These are phyloP conservation scores for Clitoria ternatea DNA, from an alignment of 306 rosid genomes.

Conservation along the genomic window DNA sequence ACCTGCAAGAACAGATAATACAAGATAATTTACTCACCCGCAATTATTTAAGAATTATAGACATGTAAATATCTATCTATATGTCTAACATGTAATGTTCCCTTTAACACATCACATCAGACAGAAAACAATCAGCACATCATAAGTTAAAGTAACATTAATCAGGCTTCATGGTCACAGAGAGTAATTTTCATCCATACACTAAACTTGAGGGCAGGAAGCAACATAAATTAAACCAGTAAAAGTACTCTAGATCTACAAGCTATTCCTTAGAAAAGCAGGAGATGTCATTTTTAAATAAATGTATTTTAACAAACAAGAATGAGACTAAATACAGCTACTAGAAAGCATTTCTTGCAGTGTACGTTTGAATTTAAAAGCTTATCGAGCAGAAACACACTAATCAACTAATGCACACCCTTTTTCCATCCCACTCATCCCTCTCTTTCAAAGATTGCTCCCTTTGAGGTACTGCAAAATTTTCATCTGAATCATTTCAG, in stretches of 20 bases:
- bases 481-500: neutral
- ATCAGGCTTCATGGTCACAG: neutral
- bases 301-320: neutral
- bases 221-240: neutral
- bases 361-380: neutral
- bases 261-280: neutral
- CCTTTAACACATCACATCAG: neutral
- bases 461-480: neutral
- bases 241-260: neutral
- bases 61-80: neutral
- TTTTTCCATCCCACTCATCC: neutral
- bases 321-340: neutral
- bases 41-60: neutral
- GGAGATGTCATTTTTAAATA: neutral
- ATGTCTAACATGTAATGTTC: constrained; percentile 13
- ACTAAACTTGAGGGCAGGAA: neutral
- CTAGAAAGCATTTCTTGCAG: neutral
- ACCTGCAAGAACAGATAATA: constrained; percentile 6
- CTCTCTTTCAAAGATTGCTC: neutral
- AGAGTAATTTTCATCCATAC: neutral
- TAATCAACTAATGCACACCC: neutral
- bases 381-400: neutral
- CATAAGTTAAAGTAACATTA: too few relatives aligned
- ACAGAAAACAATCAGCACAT: neutral
- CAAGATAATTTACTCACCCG: neutral